Evolutionary conservation across 345 rosid species (phyloP).

Genomic region (Syzygium oleosum): DNA sequence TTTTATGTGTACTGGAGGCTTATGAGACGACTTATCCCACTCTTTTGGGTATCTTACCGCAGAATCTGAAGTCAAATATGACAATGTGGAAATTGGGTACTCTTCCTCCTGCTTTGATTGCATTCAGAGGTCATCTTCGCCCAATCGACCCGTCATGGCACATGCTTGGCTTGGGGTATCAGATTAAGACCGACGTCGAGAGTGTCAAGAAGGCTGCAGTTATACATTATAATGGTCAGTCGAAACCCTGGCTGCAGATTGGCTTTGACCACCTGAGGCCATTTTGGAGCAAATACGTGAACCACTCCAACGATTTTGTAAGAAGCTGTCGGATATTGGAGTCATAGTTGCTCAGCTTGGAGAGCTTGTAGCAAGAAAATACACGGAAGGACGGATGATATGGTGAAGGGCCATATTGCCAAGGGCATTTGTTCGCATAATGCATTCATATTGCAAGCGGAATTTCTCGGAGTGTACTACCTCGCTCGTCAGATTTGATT

Average conservation of each 20-base stretch:
- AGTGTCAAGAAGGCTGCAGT: conserved; percentile 76
- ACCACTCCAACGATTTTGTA: conserved; percentile 83
- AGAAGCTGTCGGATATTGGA: conserved; percentile 90
- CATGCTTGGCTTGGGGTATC: conserved; percentile 97
- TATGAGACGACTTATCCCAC: not conserved
- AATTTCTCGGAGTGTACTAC: not conserved
- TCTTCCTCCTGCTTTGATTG: conserved; percentile 94
- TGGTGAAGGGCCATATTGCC: not conserved
- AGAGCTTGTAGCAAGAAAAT: not conserved
- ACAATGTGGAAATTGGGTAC: conserved; percentile 99
- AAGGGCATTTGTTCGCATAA: not conserved
- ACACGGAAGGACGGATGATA: not conserved
- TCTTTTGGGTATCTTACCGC: conserved; percentile 8
- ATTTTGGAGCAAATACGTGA: conserved; percentile 83
- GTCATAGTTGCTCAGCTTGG: conserved; percentile 24
- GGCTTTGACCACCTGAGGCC: conserved; percentile 96
- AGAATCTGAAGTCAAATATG: conserved; percentile 88
- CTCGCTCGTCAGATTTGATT: not conserved
- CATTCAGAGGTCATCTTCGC: conserved; percentile 81
- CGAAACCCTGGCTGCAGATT: conserved; percentile 94
- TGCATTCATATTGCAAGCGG: not conserved
- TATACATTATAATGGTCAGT: conserved; percentile 93
- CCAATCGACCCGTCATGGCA: conserved; percentile 92
- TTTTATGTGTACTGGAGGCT: not conserved
- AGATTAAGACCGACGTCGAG: conserved; percentile 58